A percentile compares a stretch with the other conserved stretches of the same genome.
phyloP scores from a whole-genome alignment of 2,329 filamentous ascomycete species.

The Phyllosticta citribraziliensis region DNA sequence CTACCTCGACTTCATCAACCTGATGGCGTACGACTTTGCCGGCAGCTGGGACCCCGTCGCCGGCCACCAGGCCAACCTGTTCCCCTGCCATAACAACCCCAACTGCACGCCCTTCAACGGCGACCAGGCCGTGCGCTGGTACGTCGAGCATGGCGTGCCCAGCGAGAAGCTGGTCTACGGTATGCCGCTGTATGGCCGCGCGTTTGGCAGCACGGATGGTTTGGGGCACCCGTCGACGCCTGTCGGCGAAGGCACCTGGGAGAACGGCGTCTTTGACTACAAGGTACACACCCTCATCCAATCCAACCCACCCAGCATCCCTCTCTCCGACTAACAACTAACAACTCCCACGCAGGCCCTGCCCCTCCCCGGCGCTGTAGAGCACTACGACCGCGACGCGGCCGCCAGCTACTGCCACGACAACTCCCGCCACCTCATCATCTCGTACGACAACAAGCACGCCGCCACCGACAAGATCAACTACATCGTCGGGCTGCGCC shows the following conservation, averaged over 20 bases:
- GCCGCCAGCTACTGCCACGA: constrained; percentile 74
- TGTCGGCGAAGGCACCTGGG: constrained; percentile 72
- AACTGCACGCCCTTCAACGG: constrained; percentile 69
- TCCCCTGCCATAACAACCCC: constrained; percentile 47
- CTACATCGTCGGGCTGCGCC: constrained; percentile 52
- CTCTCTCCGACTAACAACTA: not conserved
- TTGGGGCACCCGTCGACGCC: constrained; percentile 60
- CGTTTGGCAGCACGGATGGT: constrained; percentile 71
- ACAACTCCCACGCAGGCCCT: constrained; percentile 45
- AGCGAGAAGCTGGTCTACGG: constrained; percentile 72
- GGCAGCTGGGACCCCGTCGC: constrained; percentile 67
- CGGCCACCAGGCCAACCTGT: constrained; percentile 77
- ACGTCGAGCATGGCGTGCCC: constrained; percentile 51
- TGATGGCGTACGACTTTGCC: constrained; percentile 48
- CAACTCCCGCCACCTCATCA: constrained; percentile 50
- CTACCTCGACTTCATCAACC: constrained; percentile 40
- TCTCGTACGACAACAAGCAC: constrained; percentile 63
- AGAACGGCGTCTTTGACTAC: constrained; percentile 78
- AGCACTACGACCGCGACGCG: constrained; percentile 52
- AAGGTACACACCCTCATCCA: constrained; percentile 39
- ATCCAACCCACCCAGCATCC: not conserved
- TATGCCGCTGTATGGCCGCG: constrained; percentile 85
- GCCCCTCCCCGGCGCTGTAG: constrained; percentile 56
- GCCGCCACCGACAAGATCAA: constrained; percentile 61
- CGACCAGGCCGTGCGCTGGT: constrained; percentile 59